Evolutionary conservation across 495 filamentous ascomycete genomes (phyloP).

Genomic region (Xylaria flabelliformis): DNA sequence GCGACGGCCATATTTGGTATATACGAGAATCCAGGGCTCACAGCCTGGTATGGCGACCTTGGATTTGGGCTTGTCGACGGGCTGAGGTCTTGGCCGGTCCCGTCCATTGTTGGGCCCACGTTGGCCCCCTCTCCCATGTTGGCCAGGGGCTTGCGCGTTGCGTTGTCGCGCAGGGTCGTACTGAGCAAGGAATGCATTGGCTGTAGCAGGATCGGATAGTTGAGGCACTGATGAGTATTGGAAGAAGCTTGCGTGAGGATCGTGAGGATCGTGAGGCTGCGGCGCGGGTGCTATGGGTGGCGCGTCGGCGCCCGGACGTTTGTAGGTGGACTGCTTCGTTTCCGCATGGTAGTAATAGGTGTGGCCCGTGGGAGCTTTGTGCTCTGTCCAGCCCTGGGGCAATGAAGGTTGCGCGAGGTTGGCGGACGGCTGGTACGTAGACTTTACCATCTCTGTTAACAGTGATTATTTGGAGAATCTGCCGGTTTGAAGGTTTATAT

Average conservation of each 20-base stretch:
- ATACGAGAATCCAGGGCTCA: conserved; percentile 90
- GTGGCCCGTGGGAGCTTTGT: conserved; percentile 89
- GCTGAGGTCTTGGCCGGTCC: conserved; percentile 66
- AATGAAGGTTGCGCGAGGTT: conserved; percentile 60
- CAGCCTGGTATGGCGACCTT: conserved; percentile 80
- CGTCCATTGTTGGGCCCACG: conserved; percentile 50
- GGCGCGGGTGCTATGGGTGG: conserved; percentile 31
- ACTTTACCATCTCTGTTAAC: conserved; percentile 61
- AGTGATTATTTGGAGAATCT: background rate
- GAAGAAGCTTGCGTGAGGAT: conserved; percentile 49
- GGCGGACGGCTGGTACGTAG: conserved; percentile 62
- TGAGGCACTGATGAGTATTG: conserved; percentile 54
- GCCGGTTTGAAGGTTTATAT: conserved; percentile 1
- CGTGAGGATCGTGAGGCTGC: conserved; percentile 40
- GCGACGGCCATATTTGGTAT: conserved; percentile 83
- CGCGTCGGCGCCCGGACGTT: conserved; percentile 60
- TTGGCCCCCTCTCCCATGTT: conserved; percentile 42
- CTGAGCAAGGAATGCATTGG: conserved; percentile 57
- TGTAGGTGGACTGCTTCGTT: conserved; percentile 89
- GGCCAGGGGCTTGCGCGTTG: conserved; percentile 34
- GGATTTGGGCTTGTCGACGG: conserved; percentile 79
- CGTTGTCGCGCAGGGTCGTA: conserved; percentile 44
- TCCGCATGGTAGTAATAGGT: conserved; percentile 87
- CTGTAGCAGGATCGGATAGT: conserved; percentile 52
- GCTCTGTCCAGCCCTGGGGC: conserved; percentile 86